Percentiles rank a stretch among this genome's conserved stretches.
Conservation (phyloP, 2,329 filamentous ascomycete genomes). For the Calonectria henricotiae region DNA sequence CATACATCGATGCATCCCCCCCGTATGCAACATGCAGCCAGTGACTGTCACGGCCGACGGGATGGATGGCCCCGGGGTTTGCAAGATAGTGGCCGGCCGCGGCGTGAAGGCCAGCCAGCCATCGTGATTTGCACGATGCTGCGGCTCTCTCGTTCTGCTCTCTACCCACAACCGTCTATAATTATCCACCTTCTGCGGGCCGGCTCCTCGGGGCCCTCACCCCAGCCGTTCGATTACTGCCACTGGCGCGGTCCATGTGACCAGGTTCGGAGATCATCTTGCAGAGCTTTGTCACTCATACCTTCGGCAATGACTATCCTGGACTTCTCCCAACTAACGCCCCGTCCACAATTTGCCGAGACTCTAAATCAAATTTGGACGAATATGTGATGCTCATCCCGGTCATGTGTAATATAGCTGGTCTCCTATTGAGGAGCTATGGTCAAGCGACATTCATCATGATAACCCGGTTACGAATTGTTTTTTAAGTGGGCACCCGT, state of each 20-base stretch:
- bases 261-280: slow-evolving; percentile 23
- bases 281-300: slow-evolving; percentile 12
- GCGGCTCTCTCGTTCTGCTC: slow-evolving; percentile 18
- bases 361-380: slow-evolving; percentile 17
- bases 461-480: neutral
- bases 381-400: slow-evolving; percentile 4
- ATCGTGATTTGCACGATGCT: slow-evolving; percentile 23
- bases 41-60: slow-evolving; percentile 23
- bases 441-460: slow-evolving; percentile 5
- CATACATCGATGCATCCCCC: slow-evolving; percentile 26
- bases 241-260: slow-evolving; percentile 23
- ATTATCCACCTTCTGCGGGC: slow-evolving; percentile 31
- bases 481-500: slow-evolving; percentile 11
- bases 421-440: slow-evolving; percentile 21
- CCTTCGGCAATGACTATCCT: slow-evolving; percentile 23
- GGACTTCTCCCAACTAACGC: slow-evolving; percentile 7
- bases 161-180: slow-evolving; percentile 22
- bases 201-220: neutral
- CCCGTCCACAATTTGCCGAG: slow-evolving; percentile 11
- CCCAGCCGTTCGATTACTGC: slow-evolving; percentile 12
- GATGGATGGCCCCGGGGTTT: slow-evolving; percentile 30
- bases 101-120: slow-evolving; percentile 21
- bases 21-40: slow-evolving; percentile 28
- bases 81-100: slow-evolving; percentile 25
- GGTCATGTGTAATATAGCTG: slow-evolving; percentile 24